Base-by-base conservation (phyloP, 495 filamentous ascomycete species). In the Penicillium turbatum region DNA sequence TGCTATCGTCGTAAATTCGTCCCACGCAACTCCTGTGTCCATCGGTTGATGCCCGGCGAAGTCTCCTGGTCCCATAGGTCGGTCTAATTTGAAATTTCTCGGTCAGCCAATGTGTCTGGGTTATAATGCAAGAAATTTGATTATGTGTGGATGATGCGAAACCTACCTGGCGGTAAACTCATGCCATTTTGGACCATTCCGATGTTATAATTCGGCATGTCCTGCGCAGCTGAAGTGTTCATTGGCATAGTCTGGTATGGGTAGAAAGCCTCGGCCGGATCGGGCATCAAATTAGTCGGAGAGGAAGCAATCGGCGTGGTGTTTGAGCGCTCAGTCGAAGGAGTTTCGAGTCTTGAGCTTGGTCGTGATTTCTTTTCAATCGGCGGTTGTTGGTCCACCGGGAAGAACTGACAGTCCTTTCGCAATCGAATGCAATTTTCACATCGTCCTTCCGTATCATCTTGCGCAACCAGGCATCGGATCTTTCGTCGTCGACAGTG, bases 401-500 rank as follows among this genome's bases (percentile, higher is more conserved):
- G 89, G 65, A 85, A 89, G 74, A 97, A 98, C 65, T 88, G 87
- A 70, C 93, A 98, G 52, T 96, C 91, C 69, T 95, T 97, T 66
- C 95, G 92, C 67, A 98, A 78, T 44, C 90, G 86, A 59, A 97
- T 97, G 72, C 93, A 98, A 72, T 96, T 96, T 53, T 88, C 86
- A 70, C 93, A 98, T 54, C 93, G 86, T 44, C 88, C 87, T 62
- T 90, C 82, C 12, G 81, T 69, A 64, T 97, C 92, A 57, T 87
- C 86, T 43, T 77, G 74, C 60, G 88, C 84, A 36, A 90, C 79
- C 41, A 96, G 81, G 73, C 93, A 98, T 70, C 93, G 79, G 56
- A 98, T 98, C 72, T 98, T 98, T 54, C 93, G 87, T 63, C 88
- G 82, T 59, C 93, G 90, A 68, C 93, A 98, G 66, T 97, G 92